A percentile compares a stretch with the other conserved stretches of the same genome.
phyloP scores from a whole-genome alignment of 2,329 filamentous ascomycete species.

The Rhytidhysteron rufulum region DNA sequence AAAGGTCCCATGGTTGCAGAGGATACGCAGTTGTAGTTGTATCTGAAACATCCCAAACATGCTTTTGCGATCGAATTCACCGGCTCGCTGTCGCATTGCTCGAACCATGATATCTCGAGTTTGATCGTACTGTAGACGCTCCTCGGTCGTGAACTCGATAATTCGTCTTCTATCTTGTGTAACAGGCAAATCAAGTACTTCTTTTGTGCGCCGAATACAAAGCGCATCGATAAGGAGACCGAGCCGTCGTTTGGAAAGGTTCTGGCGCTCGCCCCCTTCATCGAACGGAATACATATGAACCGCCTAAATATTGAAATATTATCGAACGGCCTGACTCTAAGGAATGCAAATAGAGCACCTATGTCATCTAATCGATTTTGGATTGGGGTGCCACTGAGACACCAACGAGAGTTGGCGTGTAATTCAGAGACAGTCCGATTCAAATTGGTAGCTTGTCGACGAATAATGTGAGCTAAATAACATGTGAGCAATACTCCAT shows the following conservation, averaged over 20 bases:
- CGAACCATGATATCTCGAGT: slow-evolving; percentile 35
- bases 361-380: slow-evolving; percentile 52
- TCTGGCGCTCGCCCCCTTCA: slow-evolving; percentile 18
- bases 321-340: slow-evolving; percentile 40
- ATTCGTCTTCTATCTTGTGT: slow-evolving; percentile 15
- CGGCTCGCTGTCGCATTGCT: slow-evolving; percentile 36
- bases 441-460: slow-evolving; percentile 43
- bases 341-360: slow-evolving; percentile 51
- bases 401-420: slow-evolving; percentile 45
- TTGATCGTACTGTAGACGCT: slow-evolving; percentile 27
- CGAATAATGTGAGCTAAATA: slow-evolving; percentile 49
- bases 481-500: no score
- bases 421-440: slow-evolving; percentile 42
- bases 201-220: slow-evolving; percentile 42
- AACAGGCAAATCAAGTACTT: slow-evolving; percentile 37
- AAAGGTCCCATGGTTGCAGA: slow-evolving; percentile 51
- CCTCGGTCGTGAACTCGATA: slow-evolving; percentile 31
- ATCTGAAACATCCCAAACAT: slow-evolving; percentile 46
- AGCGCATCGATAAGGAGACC: slow-evolving; percentile 32
- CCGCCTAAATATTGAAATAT: slow-evolving; percentile 40
- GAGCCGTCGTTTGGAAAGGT: slow-evolving; percentile 20
- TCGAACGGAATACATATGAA: slow-evolving; percentile 42
- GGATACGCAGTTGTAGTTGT: slow-evolving; percentile 44
- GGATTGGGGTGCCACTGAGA: slow-evolving; percentile 43
- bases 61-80: slow-evolving; percentile 29